Conservation (phyloP, 306 rosid species). For the Canavalia ensiformis region DNA sequence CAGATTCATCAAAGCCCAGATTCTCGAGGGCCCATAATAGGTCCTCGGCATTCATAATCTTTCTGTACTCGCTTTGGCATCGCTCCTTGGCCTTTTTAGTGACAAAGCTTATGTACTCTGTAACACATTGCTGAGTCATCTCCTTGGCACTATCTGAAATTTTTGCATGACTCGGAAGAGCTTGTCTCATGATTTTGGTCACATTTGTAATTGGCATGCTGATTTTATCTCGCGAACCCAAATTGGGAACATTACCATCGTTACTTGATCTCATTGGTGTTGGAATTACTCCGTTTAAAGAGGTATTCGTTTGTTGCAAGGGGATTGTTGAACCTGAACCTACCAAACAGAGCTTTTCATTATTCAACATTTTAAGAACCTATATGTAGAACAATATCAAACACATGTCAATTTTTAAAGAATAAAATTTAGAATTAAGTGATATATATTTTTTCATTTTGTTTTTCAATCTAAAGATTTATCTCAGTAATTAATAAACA, state of each 20-base stretch:
- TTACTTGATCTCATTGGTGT: not conserved
- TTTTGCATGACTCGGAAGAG: not conserved
- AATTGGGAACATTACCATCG: not conserved
- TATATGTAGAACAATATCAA: too few relatives aligned
- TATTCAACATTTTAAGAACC: not conserved
- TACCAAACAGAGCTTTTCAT: too few relatives aligned
- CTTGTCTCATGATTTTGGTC: not conserved
- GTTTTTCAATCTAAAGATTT: too few relatives aligned
- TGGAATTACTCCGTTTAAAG: not conserved
- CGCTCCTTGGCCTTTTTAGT: slow-evolving; percentile 10
- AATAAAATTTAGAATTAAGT: too few relatives aligned
- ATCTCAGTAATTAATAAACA: too few relatives aligned
- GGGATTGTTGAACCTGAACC: slow-evolving; percentile 1
- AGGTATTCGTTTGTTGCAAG: not conserved
- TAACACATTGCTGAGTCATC: not conserved
- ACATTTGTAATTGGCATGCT: slow-evolving; percentile 11
- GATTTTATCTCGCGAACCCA: not conserved
- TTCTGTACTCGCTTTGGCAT: not conserved
- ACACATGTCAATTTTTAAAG: too few relatives aligned
- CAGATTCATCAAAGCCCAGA: not conserved
- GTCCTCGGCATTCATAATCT: slow-evolving; percentile 15
- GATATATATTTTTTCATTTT: too few relatives aligned
- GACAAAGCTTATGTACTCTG: slow-evolving; percentile 18
- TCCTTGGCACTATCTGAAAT: not conserved
- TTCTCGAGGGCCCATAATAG: slow-evolving; percentile 22